Conservation (phyloP, 2,329 filamentous ascomycete genomes). For the Magnaporthales sp. region DNA sequence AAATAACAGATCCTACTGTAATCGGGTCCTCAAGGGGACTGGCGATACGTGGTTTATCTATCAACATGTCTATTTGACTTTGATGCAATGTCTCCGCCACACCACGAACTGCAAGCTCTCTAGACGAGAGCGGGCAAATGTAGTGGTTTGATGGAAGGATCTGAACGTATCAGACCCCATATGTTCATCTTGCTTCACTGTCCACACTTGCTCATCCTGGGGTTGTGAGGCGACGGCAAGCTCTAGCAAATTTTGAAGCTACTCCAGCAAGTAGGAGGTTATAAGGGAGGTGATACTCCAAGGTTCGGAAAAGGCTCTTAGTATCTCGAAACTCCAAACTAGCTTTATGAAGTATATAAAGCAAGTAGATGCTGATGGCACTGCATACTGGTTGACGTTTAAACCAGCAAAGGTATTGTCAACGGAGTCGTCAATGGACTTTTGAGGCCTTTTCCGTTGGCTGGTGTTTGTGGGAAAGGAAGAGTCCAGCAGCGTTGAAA, state of each 20-base stretch:
- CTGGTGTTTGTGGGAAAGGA: not conserved
- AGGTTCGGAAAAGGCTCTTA: not conserved
- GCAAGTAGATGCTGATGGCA: not conserved
- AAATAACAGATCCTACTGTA: no score
- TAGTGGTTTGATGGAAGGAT: conserved; percentile 1
- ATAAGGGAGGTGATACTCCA: conserved; percentile 13
- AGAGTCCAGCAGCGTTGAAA: not conserved
- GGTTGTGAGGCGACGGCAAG: conserved; percentile 45
- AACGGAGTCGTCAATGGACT: not conserved
- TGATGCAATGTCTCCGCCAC: not conserved
- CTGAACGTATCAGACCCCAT: conserved; percentile 1
- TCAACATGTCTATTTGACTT: not conserved
- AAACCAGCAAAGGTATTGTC: not conserved
- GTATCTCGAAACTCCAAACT: not conserved
- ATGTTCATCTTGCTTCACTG: conserved; percentile 56
- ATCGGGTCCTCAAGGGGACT: no score
- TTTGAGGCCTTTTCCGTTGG: not conserved
- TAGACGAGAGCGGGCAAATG: not conserved
- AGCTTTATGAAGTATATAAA: not conserved
- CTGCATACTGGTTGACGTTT: not conserved
- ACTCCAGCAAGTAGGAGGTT: not conserved
- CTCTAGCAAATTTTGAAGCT: conserved; percentile 58
- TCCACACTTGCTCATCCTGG: conserved; percentile 59
- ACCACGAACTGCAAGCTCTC: not conserved
- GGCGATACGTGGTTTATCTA: not conserved